Conservation (phyloP, 2,329 filamentous ascomycete species). For the Pochonia chlamydosporia region DNA sequence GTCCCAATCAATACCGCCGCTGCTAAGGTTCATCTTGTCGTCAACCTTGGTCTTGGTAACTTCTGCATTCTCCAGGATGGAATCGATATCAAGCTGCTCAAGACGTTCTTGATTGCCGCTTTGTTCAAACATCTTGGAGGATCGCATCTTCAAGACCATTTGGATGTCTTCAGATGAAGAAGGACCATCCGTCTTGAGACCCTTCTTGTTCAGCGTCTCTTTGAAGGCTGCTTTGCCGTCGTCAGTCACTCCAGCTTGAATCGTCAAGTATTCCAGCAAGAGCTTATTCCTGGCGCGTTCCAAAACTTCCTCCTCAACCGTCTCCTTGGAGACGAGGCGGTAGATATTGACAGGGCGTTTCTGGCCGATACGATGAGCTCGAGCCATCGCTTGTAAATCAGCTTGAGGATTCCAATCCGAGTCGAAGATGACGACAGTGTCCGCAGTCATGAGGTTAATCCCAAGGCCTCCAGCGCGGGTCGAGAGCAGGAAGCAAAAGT, state of each 20-base stretch:
- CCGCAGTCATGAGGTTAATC: conserved; percentile 98
- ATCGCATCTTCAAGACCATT: conserved; percentile 90
- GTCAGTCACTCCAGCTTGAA: conserved; percentile 93
- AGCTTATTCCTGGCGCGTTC: conserved; percentile 96
- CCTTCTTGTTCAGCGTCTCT: conserved; percentile 73
- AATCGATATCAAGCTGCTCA: conserved; percentile 95
- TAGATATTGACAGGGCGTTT: conserved; percentile 96
- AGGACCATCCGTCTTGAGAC: conserved; percentile 68
- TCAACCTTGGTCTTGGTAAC: conserved; percentile 94
- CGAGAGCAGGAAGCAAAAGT: conserved; percentile 94
- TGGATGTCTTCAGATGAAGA: conserved; percentile 93
- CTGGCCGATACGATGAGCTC: conserved; percentile 95
- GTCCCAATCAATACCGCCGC: conserved; percentile 77
- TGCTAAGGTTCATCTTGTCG: conserved; percentile 84
- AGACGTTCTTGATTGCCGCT: conserved; percentile 94
- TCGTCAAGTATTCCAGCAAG: conserved; percentile 93
- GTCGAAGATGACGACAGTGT: conserved; percentile 96
- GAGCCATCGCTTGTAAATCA: conserved; percentile 96
- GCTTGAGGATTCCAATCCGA: conserved; percentile 99
- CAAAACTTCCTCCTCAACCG: conserved; percentile 94
- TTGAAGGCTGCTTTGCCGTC: conserved; percentile 78
- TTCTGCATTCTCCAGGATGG: conserved; percentile 93
- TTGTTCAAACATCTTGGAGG: conserved; percentile 99
- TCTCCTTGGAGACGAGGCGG: conserved; percentile 93
- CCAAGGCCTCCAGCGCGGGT: conserved; percentile 95